These are phyloP conservation scores for Vigna mungo DNA, from an alignment of 306 rosid species.

Conservation along the genomic window DNA sequence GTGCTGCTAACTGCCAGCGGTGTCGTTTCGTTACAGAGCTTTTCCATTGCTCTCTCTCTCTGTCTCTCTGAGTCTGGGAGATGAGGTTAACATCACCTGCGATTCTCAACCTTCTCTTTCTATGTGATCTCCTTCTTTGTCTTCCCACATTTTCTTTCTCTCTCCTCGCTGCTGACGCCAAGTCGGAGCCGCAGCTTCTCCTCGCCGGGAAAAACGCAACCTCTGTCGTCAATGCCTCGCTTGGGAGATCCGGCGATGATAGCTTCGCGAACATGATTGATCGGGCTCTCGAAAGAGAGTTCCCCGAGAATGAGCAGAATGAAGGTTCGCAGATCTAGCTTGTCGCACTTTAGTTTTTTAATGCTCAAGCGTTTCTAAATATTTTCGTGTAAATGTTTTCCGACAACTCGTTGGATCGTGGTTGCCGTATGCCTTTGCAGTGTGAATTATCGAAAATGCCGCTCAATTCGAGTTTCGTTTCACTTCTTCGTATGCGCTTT, in stretches of 20 bases:
- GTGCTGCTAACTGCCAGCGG: conserved; percentile 43
- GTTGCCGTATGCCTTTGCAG: conserved; percentile 25
- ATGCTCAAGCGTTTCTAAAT: conserved; percentile 18
- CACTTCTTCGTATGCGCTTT: conserved; percentile 12
- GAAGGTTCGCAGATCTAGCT: conserved; percentile 69
- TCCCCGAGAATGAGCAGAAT: conserved; percentile 84
- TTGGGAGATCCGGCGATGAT: conserved; percentile 66
- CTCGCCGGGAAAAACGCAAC: conserved; percentile 61
- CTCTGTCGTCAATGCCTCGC: conserved; percentile 58
- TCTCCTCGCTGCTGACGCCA: conserved; percentile 47
- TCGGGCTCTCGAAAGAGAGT: conserved; percentile 90
- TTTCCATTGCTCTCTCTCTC: conserved; percentile 21
- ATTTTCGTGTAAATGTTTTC: conserved; percentile 11
- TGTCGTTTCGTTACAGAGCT: conserved; percentile 34
- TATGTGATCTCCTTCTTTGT: conserved; percentile 53
- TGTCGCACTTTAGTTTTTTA: conserved; percentile 34
- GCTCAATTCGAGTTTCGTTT: conserved; percentile 29
- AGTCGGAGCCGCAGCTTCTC: conserved; percentile 43
- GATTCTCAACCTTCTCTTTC: conserved; percentile 50
- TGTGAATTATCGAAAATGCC: conserved; percentile 43
- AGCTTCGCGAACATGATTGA: conserved; percentile 92
- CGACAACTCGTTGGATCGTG: conserved; percentile 20
- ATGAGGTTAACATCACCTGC: conserved; percentile 68
- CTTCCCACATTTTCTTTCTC: conserved; percentile 51
- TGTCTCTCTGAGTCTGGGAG: conserved; percentile 39